Evolutionary conservation across 768 basidiomycete genomes (phyloP).

Genomic region (Leucosporidium creatinivorum): DNA sequence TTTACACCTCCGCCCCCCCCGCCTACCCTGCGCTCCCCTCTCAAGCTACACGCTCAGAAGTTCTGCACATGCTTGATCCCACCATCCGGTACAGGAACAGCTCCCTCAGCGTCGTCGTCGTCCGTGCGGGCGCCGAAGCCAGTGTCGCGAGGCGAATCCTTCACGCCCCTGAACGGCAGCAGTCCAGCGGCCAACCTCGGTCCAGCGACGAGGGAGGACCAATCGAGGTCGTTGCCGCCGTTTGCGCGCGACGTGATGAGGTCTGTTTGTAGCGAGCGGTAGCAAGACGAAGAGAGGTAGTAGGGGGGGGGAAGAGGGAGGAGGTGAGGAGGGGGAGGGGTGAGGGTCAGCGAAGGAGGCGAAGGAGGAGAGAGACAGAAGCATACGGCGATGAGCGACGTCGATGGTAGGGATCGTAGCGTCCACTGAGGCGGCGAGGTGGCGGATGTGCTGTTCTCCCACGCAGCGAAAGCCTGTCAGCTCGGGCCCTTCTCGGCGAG

Average conservation of each 20-base stretch:
- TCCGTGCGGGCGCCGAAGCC: constrained; percentile 23
- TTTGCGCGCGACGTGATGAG: constrained; percentile 70
- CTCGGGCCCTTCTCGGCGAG: no score
- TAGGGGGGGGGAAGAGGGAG: neutral
- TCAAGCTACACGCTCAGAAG: neutral
- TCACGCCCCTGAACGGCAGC: constrained; percentile 41
- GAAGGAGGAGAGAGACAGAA: neutral
- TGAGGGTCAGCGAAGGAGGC: neutral
- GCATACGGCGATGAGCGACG: constrained; percentile 17
- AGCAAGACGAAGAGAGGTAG: no score
- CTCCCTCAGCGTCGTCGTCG: neutral
- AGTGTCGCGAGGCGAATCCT: constrained; percentile 21
- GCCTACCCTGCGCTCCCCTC: no score
- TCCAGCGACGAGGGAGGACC: constrained; percentile 74
- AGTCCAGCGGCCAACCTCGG: constrained; percentile 65
- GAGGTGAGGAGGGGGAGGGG: neutral
- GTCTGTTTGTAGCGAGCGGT: constrained; percentile 58
- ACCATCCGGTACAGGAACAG: constrained; percentile 17
- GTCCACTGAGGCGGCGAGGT: neutral
- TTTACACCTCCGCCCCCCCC: no score
- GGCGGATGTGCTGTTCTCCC: no score
- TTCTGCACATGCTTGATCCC: constrained; percentile 17
- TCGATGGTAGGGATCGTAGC: constrained; percentile 40
- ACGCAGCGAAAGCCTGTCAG: no score
- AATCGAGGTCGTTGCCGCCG: constrained; percentile 65